Conservation (phyloP, 192 early-diverging fungal species). For the Irineochytrium annulatum region DNA sequence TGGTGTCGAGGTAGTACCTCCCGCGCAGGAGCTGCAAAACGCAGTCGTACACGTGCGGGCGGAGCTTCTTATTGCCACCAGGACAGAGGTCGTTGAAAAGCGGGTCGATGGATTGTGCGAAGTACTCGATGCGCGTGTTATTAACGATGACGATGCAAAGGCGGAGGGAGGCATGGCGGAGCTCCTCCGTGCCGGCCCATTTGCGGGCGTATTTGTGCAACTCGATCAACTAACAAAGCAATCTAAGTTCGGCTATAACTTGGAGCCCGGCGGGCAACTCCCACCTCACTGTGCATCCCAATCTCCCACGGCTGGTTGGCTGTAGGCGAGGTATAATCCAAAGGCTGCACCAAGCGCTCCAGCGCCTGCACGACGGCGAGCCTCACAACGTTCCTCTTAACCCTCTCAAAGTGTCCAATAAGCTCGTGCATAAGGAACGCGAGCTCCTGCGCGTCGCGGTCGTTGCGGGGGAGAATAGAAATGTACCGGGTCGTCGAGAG, state of each 20-base stretch:
- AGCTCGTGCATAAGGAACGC: slow-evolving; percentile 33
- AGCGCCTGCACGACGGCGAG: slow-evolving; percentile 42
- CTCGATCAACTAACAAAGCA: slow-evolving; percentile 23
- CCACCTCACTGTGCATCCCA: slow-evolving; percentile 27
- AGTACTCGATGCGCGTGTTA: slow-evolving; percentile 41
- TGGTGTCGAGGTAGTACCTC: slow-evolving; percentile 41
- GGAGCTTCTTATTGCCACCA: slow-evolving; percentile 29
- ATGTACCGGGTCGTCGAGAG: slow-evolving; percentile 38
- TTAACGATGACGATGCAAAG: slow-evolving; percentile 41
- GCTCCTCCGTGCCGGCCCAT: slow-evolving; percentile 41
- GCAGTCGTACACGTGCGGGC: slow-evolving; percentile 34
- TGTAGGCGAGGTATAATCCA: slow-evolving; percentile 29
- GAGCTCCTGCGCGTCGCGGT: slow-evolving; percentile 20
- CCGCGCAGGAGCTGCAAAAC: slow-evolving; percentile 45
- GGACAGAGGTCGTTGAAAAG: slow-evolving; percentile 34
- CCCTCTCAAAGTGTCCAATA: slow-evolving; percentile 24
- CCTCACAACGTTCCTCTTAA: slow-evolving; percentile 37
- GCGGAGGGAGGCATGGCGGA: slow-evolving; percentile 27
- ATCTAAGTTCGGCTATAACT: neutral
- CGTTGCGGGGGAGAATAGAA: slow-evolving; percentile 28
- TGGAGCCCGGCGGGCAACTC: neutral
- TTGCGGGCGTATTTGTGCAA: slow-evolving; percentile 34
- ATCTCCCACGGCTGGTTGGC: slow-evolving; percentile 26
- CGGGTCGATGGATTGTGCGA: slow-evolving; percentile 29
- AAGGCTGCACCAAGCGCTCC: slow-evolving; percentile 44